phyloP scores from a whole-genome alignment of 768 basidiomycete species.

The Panus rudis region DNA sequence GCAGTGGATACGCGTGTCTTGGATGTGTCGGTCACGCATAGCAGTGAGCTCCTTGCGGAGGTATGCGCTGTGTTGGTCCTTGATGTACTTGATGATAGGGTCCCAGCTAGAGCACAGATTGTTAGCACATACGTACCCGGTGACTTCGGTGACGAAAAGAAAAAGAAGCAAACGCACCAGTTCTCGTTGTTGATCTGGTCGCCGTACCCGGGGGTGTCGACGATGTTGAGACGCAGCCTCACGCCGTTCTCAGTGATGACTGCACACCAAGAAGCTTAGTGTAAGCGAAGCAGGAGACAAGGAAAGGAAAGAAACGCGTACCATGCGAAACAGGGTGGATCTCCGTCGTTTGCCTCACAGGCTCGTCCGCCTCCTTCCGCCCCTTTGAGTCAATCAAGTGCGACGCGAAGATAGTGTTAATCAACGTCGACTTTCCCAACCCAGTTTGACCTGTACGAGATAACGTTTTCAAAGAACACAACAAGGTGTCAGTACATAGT shows the following conservation, averaged over 20 bases:
- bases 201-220: conserved; percentile 97
- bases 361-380: conserved; percentile 78
- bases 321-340: conserved; percentile 94
- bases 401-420: conserved; percentile 98
- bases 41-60: conserved; percentile 98
- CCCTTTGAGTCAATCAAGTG: conserved; percentile 98
- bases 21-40: conserved; percentile 96
- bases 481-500: too few species aligned
- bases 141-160: conserved; percentile 6
- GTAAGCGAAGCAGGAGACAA: background rate
- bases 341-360: conserved; percentile 92
- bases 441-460: conserved; percentile 79
- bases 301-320: conserved; percentile 30
- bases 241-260: conserved; percentile 97
- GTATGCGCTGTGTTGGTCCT: conserved; percentile 98
- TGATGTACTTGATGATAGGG: conserved; percentile 97
- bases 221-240: conserved; percentile 90
- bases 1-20: conserved; percentile 98
- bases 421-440: conserved; percentile 95
- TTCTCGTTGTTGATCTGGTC: conserved; percentile 99
- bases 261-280: conserved; percentile 23
- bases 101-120: conserved; percentile 85
- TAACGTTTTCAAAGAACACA: background rate
- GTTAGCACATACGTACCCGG: background rate
- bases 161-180: conserved; percentile 49